Evolutionary conservation across 495 filamentous ascomycete species (phyloP).

Genomic region (Delitschia confertaspora): DNA sequence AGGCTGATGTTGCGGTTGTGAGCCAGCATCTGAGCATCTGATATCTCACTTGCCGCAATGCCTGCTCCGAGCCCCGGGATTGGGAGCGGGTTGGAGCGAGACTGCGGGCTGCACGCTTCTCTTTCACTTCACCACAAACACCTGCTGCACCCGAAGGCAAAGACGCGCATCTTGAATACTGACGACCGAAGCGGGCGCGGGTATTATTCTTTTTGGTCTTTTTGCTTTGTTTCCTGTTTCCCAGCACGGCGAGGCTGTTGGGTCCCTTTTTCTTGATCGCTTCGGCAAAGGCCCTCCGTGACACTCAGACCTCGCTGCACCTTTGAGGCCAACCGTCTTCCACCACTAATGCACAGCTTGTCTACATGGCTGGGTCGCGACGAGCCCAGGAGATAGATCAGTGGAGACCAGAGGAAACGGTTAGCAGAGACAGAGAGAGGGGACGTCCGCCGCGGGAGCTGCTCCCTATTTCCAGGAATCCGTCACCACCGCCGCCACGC

Average conservation of each 20-base stretch:
- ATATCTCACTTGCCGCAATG: too few relatives aligned
- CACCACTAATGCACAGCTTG: constrained; percentile 25
- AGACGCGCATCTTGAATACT: too few relatives aligned
- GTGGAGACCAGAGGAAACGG: constrained; percentile 31
- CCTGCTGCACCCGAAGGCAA: too few relatives aligned
- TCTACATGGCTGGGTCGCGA: constrained; percentile 34
- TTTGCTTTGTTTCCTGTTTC: constrained; percentile 3
- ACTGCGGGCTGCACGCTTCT: too few relatives aligned
- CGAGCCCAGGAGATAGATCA: constrained; percentile 30
- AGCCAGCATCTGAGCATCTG: too few relatives aligned
- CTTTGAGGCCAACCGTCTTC: constrained; percentile 23
- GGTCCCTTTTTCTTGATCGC: constrained; percentile 8
- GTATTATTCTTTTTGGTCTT: constrained; percentile 9
- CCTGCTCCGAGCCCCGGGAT: too few relatives aligned
- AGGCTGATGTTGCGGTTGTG: too few relatives aligned
- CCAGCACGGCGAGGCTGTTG: constrained; percentile 5
- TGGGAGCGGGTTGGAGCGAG: too few relatives aligned
- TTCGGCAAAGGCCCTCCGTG: constrained; percentile 20
- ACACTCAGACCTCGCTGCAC: constrained; percentile 25
- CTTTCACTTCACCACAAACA: too few relatives aligned
- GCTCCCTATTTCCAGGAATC: constrained; percentile 12
- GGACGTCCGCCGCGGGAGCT: constrained; percentile 18
- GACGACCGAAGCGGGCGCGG: too few relatives aligned
- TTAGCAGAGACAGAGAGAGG: constrained; percentile 24
- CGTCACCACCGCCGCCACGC: constrained; percentile 26